Evolutionary conservation across 1,284 basidiomycete genomes (phyloP), one percentile per base, ranked within the genome.

Genomic region (Sporisorium scitamineum): DNA sequence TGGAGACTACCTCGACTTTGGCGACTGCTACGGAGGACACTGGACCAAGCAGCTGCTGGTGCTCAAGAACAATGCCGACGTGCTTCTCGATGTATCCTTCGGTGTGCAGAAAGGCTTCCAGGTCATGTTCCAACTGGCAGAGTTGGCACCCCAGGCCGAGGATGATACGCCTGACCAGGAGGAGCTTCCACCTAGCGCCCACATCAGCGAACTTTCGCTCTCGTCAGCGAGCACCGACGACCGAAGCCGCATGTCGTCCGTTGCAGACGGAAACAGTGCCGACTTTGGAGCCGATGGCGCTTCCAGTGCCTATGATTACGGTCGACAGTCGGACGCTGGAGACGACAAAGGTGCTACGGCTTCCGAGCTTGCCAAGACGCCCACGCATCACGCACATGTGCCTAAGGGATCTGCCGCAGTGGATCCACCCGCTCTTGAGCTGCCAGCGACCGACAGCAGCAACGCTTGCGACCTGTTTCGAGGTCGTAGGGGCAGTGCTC

Each of bases 1-100:
- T n/a, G 87, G 87, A 9, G 81, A 84, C 9, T 80, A 81, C 6
- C 76, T 88, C 41, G 87, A 88, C 80, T 88, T 88, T 79, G 88
- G 88, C 13, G 85, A 87, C 67, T 86, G 87, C 54, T 84, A 85
- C 31, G 87, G 87, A 50, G 87, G 87, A 0, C 80, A 86, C 18
- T 88, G 87, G 87, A 83, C 86, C 14, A 86, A 85, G 65, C 87
- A 88, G 78, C 80, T 87, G 50, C 75, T 88, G 20, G 82, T 86
- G 13, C 84, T 87, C 68, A 87, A 87, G 78, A 88, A 88, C 70
- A 80, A 81, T 4, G 86, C 87, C 9, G 86, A 87, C 52, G 80
- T 84, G 39, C 78, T 86, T 3, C 81, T 88, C 22, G 88, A 88
- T 61, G 87, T 88, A 20, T 81, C 82, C 44, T 87, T 88, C 52